Evolutionary conservation across 345 rosid species (phyloP).

Genomic region (Aquilaria malaccensis): DNA sequence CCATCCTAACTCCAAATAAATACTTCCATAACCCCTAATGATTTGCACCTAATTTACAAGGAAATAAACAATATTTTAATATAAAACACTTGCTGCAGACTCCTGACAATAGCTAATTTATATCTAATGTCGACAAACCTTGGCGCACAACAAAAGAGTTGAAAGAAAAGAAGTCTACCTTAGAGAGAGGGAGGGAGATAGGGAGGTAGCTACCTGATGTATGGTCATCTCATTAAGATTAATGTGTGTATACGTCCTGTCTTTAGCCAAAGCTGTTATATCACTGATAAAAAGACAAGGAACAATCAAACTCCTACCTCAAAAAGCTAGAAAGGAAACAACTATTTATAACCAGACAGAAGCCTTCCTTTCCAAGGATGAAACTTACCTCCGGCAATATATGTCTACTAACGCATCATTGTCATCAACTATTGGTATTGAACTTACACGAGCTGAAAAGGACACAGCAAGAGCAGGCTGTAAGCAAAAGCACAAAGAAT

Average conservation of each 20-base stretch:
- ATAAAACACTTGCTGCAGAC: no score
- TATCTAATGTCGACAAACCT: no score
- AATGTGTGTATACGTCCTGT: constrained; percentile 46
- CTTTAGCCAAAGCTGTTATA: constrained; percentile 72
- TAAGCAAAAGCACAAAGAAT: neutral
- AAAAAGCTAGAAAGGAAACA: neutral
- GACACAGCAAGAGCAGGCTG: constrained; percentile 11
- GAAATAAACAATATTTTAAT: no score
- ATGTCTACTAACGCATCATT: constrained; percentile 62
- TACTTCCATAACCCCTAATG: no score
- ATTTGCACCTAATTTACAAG: no score
- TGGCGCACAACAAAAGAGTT: no score
- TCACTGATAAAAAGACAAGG: constrained; percentile 32
- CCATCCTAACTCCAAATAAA: no score
- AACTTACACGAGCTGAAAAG: constrained; percentile 51
- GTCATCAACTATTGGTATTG: constrained; percentile 64
- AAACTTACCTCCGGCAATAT: constrained; percentile 56
- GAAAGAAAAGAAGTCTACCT: no score
- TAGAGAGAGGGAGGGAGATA: no score
- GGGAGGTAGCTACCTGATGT: constrained; percentile 32
- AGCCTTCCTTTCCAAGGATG: neutral
- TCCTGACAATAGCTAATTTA: no score
- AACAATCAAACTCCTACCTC: constrained; percentile 5
- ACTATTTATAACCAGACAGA: neutral
- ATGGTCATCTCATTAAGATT: constrained; percentile 46